Evolutionary conservation across 257 asterid species (phyloP).

Genomic region (Buddleja alternifolia): DNA sequence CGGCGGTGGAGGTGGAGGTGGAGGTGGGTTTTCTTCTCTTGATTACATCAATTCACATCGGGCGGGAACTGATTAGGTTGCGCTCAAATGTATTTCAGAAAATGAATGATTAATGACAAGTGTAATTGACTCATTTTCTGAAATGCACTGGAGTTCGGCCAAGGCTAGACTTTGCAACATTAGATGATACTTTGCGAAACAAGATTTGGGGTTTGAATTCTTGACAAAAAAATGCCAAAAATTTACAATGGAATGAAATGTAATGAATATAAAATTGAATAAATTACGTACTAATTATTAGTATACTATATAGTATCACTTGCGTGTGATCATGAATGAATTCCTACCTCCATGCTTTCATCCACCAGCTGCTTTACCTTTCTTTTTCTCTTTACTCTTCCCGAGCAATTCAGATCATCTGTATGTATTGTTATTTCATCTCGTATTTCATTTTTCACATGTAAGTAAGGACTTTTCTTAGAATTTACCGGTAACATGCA

Average conservation of each 20-base stretch:
- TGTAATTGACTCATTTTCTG: no score
- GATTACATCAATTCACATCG: neutral
- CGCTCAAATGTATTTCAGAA: no score
- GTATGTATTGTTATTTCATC: no score
- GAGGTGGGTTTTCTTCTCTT: neutral
- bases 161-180: no score
- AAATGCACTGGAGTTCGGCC: no score
- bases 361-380: conserved; percentile 27
- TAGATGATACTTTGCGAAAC: no score
- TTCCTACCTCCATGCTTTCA: neutral
- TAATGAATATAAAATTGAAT: neutral
- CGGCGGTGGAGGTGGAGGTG: conserved; percentile 9
- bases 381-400: conserved; percentile 34
- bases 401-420: conserved; percentile 29
- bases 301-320: neutral
- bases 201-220: no score
- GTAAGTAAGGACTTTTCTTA: neutral
- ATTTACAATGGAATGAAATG: neutral
- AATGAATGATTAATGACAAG: no score
- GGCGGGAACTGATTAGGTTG: no score
- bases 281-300: neutral
- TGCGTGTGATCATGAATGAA: no score
- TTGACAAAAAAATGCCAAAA: neutral
- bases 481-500: neutral
- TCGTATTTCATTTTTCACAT: no score